Evolutionary conservation across 306 rosid species (phyloP), one percentile per base, ranked within the genome.

Genomic region (Lathyrus tuberosus): DNA sequence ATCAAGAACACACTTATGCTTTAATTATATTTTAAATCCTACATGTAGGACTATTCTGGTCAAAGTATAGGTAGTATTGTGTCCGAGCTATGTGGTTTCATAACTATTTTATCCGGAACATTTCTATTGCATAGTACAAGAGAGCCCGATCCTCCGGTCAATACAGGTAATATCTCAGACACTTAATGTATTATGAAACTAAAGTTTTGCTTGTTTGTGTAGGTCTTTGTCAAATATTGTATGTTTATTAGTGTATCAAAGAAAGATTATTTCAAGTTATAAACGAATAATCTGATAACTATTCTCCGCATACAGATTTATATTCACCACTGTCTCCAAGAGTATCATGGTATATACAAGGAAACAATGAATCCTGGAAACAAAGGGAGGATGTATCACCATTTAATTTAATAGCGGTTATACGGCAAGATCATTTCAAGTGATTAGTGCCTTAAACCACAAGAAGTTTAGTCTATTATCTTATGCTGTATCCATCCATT

Each of bases 41-140:
- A 16, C 52, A 10, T 59, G 20, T 78, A 93, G 97, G 96, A 88
- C 86, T 94, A 87, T 76, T 87, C 82, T 69, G 98, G 95, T 76
- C 98, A 94, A 86, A 94, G 92, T 77, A 86, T 80, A 17, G 87
- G 89, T 83, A 94, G 86, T 71, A 87, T 94, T 47, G 89, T 62
- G 2, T 90, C 97, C 13, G 97, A 83, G 81, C 83, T 93, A 53
- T 90, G 98, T 46, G 98, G 98, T 56, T 88, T 93, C 82, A 65
- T 88, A 60, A 93, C 90, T 31, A 83, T 92, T 51, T 86, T 92
- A 78, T 89, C 98, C 35, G 98, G 96, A 75, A 92, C 98, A 47
- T 65, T 80, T 65, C 62, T 92, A 63, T 88, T 92, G 85, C 96
- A 89, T 62, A 81, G 87, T 71, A 88, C 91, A 75, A 82, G 86